These are phyloP conservation scores for Apocynum venetum DNA, from an alignment of 257 asterid species.

Conservation along the genomic window DNA sequence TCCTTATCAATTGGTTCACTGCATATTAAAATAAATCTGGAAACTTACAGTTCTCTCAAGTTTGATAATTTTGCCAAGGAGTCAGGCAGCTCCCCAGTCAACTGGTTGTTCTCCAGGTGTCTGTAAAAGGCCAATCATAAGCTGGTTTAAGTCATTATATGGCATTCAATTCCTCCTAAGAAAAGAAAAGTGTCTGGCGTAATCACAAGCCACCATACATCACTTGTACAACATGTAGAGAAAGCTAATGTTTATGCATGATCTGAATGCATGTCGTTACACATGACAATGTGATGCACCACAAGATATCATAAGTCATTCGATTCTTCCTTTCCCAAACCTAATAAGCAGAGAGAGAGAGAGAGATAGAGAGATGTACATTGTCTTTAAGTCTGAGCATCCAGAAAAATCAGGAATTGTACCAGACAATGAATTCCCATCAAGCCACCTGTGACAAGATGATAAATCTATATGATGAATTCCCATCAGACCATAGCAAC, in stretches of 20 bases:
- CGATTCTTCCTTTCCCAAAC: not conserved
- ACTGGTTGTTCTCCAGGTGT: constrained; percentile 75
- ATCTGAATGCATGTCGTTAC: not conserved
- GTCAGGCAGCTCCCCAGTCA: constrained; percentile 75
- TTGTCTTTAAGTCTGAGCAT: constrained; percentile 66
- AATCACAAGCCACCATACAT: not conserved
- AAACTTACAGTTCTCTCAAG: constrained; percentile 85
- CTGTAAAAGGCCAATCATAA: constrained; percentile 39
- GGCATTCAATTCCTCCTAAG: not conserved
- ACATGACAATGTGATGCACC: not conserved
- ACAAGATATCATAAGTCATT: not conserved
- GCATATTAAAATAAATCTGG: constrained; percentile 4
- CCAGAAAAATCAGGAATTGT: constrained; percentile 89
- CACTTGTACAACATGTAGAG: not conserved
- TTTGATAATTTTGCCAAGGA: constrained; percentile 57
- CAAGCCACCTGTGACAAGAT: constrained; percentile 74
- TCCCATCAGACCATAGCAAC: not conserved
- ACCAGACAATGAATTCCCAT: constrained; percentile 78
- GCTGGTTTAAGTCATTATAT: constrained; percentile 8
- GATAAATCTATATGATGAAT: not conserved
- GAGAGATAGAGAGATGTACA: constrained; percentile 35
- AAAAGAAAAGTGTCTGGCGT: not conserved
- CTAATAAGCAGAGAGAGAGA: not conserved
- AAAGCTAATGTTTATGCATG: not conserved
- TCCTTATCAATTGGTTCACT: not conserved